These are phyloP conservation scores for Scorias spongiosa DNA, from an alignment of 2,329 filamentous ascomycete species.

Conservation along the genomic window DNA sequence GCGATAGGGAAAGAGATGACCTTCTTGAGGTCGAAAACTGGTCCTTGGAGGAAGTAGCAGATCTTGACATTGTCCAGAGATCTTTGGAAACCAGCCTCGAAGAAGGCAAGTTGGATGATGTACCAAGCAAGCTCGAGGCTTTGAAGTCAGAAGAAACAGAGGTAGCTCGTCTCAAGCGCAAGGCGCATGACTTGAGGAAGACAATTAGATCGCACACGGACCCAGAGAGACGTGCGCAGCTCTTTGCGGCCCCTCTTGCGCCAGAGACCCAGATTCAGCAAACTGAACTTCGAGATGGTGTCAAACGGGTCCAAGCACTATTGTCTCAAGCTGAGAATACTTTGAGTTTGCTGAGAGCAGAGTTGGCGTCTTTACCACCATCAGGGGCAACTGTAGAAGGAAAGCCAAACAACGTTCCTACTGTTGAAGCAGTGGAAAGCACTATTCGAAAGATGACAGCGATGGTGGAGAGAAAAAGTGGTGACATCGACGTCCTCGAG, in stretches of 20 bases:
- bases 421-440: constrained; percentile 78
- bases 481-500: constrained; percentile 81
- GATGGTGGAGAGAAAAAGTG: constrained; percentile 82
- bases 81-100: constrained; percentile 52
- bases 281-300: constrained; percentile 64
- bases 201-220: constrained; percentile 57
- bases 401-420: constrained; percentile 48
- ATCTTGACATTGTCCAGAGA: constrained; percentile 37
- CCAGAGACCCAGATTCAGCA: constrained; percentile 75
- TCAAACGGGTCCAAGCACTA: constrained; percentile 56
- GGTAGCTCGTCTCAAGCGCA: constrained; percentile 54
- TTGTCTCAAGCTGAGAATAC: constrained; percentile 68
- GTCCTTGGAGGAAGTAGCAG: constrained; percentile 60
- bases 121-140: constrained; percentile 52
- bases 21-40: constrained; percentile 45
- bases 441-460: constrained; percentile 86
- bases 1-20: constrained; percentile 42
- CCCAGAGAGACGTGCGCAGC: constrained; percentile 47
- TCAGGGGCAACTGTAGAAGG: constrained; percentile 26
- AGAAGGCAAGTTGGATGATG: constrained; percentile 50
- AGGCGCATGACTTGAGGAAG: constrained; percentile 64
- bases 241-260: constrained; percentile 58
- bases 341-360: constrained; percentile 63
- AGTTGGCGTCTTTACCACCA: constrained; percentile 42
- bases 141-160: constrained; percentile 52